Base-by-base conservation (phyloP, 2,329 filamentous ascomycete species). In the Fusarium odoratissimum region DNA sequence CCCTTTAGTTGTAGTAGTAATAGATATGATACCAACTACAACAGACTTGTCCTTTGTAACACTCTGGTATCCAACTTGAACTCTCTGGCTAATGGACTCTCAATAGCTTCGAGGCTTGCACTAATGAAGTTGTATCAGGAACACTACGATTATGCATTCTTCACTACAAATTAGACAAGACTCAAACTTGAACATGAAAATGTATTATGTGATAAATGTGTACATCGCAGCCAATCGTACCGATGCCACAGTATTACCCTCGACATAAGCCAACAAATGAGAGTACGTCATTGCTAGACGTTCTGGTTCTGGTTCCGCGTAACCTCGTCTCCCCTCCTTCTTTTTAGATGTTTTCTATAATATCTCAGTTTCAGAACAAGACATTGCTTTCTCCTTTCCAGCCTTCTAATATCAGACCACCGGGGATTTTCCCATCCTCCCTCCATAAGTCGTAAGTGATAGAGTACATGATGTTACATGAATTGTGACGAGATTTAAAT, bases 1-100 rank as follows among this genome's bases (percentile, higher is more conserved):
- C 65, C 68, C 65, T 61, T 61, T 77, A 77, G 67, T 78, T 69
- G 67, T 77, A 77, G 75, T 77, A 70, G 60, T 78, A 78, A 78
- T 78, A 78, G 55, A 77, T 56, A 75, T 67, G 74, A 76, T 76
- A 77, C 65, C 49, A 73, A 46, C 64, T 49, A 46, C 28, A n/a
- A 35, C 56, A 31, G 13, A 41, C 56, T 30, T 41, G 21, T 8
- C 21, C 8, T 48, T 44, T 42, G 17, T 19, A 14, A 38, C 12
- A 17, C 54, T 28, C 31, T 9, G 23, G 7, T 57, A 5, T 6
- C 25, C 8, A 48, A 30, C 19, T 37, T 48, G 11, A 30, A n/a
- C 23, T 17, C 33, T 49, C 25, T 13, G 19, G 7, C 33, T n/a
- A 14, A 17, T 54, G 23, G 8, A 17, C 23, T 16, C 31, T 14